Evolutionary conservation across 1,284 basidiomycete genomes (phyloP).

Genomic region (Phenoliferia sp.): DNA sequence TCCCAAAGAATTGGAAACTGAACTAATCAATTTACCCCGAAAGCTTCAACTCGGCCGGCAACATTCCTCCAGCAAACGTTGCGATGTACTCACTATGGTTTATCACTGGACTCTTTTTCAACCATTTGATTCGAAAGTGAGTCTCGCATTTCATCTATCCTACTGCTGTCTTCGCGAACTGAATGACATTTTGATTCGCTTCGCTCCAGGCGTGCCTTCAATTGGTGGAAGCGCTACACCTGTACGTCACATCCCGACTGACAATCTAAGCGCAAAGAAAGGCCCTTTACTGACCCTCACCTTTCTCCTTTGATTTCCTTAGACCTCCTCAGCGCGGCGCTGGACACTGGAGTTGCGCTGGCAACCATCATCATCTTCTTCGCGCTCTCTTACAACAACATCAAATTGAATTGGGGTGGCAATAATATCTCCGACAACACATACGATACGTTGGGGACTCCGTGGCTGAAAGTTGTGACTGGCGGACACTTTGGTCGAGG

Average conservation of each 20-base stretch:
- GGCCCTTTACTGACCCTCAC: neutral
- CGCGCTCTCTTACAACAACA: constrained; percentile 61
- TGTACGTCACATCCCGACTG: constrained; percentile 37
- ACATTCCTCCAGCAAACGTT: constrained; percentile 83
- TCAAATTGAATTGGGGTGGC: constrained; percentile 73
- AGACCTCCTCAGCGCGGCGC: constrained; percentile 50
- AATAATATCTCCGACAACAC: constrained; percentile 56
- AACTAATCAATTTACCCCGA: neutral
- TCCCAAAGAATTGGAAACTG: too few relatives aligned
- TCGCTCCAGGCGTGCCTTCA: constrained; percentile 71
- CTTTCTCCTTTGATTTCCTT: neutral
- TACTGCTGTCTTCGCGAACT: constrained; percentile 77
- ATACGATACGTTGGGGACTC: constrained; percentile 29
- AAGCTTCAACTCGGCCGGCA: constrained; percentile 64
- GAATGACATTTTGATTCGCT: too few relatives aligned
- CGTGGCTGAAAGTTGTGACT: constrained; percentile 11
- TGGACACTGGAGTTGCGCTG: constrained; percentile 57
- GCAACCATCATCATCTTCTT: constrained; percentile 79
- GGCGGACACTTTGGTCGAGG: neutral
- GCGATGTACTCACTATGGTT: neutral
- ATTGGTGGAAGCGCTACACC: constrained; percentile 94
- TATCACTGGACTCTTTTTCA: neutral
- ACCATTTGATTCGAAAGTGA: neutral
- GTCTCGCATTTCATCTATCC: constrained; percentile 68
- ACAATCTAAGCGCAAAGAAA: neutral